phyloP scores from a whole-genome alignment of 148 eudicot species.

The Fagopyrum esculentum region DNA sequence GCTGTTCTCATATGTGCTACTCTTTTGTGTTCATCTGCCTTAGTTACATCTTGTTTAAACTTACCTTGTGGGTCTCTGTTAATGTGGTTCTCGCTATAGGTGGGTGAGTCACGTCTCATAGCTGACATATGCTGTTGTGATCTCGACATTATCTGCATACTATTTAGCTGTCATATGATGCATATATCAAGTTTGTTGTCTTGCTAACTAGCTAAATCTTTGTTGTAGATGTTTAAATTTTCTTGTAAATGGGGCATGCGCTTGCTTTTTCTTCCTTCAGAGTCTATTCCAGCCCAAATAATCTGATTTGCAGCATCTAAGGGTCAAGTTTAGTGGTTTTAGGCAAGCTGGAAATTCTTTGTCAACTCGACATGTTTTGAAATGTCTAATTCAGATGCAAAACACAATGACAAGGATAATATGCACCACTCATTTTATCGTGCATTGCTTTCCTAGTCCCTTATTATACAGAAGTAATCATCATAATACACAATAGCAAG shows the following conservation, averaged over 20 bases:
- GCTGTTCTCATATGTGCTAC: too few species aligned
- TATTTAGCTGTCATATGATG: too few species aligned
- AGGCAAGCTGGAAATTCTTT: background rate
- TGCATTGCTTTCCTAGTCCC: background rate
- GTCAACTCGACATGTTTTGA: background rate
- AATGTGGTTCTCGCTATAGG: too few species aligned
- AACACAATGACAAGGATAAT: background rate
- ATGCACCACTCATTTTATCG: background rate
- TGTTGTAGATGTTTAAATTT: background rate
- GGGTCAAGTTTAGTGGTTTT: too few species aligned
- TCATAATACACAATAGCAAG: background rate
- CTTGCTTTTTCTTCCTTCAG: background rate
- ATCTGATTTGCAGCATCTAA: background rate
- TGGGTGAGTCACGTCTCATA: too few species aligned
- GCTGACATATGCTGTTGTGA: too few species aligned
- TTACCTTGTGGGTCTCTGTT: too few species aligned
- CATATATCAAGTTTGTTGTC: too few species aligned
- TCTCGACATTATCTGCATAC: too few species aligned
- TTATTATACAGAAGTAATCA: background rate
- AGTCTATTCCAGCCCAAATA: background rate
- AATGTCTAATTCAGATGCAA: background rate
- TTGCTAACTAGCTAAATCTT: background rate
- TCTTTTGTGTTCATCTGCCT: too few species aligned
- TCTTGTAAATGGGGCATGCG: background rate
- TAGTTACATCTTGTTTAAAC: too few species aligned